phyloP scores from a whole-genome alignment of 441 rosid species.

The Rhodomyrtus psidioides region DNA sequence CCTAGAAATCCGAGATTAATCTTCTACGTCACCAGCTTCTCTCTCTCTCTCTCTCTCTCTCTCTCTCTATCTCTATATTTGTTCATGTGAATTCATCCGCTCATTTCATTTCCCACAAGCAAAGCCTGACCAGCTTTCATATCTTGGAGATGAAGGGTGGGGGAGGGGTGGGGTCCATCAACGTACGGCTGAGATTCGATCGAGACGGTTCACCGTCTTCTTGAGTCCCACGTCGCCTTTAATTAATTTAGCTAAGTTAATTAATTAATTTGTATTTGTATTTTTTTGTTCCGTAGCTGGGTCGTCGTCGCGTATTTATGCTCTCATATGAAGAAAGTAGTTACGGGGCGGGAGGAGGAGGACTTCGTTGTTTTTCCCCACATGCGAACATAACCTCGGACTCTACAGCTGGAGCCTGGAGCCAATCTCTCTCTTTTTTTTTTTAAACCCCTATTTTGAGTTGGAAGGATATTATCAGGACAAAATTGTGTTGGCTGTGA shows the following conservation, averaged over 20 bases:
- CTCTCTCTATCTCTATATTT: neutral
- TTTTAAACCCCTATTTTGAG: neutral
- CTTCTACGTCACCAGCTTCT: neutral
- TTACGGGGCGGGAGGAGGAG: neutral
- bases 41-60: neutral
- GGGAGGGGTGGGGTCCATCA: neutral
- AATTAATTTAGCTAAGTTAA: neutral
- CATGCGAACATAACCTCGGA: neutral
- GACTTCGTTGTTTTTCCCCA: neutral
- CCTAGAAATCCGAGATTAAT: neutral
- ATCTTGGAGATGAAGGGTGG: neutral
- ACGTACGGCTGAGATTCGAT: slow-evolving; percentile 2
- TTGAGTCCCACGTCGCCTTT: neutral
- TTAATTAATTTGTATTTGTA: neutral
- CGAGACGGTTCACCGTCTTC: neutral
- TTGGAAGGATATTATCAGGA: neutral
- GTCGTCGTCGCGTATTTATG: neutral
- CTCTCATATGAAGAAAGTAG: neutral
- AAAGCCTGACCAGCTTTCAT: neutral
- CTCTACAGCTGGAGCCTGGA: neutral
- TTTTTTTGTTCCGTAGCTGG: neutral
- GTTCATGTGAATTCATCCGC: neutral
- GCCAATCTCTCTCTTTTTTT: neutral
- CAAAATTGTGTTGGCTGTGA: neutral
- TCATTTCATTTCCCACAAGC: neutral